phyloP scores from a whole-genome alignment of 495 filamentous ascomycete species.

The Penicillium paxilli region DNA sequence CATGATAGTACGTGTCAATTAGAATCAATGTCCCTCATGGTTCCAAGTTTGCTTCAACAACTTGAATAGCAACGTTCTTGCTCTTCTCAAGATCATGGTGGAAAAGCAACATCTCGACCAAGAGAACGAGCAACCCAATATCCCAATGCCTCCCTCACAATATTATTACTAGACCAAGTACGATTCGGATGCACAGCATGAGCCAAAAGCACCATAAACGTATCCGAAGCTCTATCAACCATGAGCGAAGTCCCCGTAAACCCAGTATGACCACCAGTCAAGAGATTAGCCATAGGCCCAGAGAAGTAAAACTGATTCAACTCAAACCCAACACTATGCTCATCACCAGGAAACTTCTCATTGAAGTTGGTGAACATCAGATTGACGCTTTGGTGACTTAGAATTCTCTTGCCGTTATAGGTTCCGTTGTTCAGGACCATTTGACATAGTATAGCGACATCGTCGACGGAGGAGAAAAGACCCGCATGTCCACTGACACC shows the following conservation, averaged over 20 bases:
- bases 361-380: conserved; percentile 31
- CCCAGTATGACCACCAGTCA: conserved; percentile 25
- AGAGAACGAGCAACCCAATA: conserved; percentile 26
- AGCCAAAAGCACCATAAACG: conserved; percentile 21
- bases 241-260: conserved; percentile 26
- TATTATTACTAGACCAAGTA: conserved; percentile 27
- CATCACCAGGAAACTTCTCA: conserved; percentile 20
- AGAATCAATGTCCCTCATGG: no score
- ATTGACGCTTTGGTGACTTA: conserved; percentile 18
- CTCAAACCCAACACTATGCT: conserved; percentile 27
- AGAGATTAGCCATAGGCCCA: conserved; percentile 24
- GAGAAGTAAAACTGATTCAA: conserved; percentile 28
- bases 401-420: conserved; percentile 20
- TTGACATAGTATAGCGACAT: conserved; percentile 26
- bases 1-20: no score
- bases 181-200: conserved; percentile 26
- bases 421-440: conserved; percentile 34
- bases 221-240: conserved; percentile 22
- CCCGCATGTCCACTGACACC: conserved; percentile 28
- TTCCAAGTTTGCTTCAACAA: no score
- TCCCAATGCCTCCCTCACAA: conserved; percentile 23
- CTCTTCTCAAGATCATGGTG: not conserved
- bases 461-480: conserved; percentile 23
- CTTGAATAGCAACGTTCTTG: no score
- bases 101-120: conserved; percentile 21